Conservation (phyloP, 805 yeast species). For the Ogataea trehalophila region DNA sequence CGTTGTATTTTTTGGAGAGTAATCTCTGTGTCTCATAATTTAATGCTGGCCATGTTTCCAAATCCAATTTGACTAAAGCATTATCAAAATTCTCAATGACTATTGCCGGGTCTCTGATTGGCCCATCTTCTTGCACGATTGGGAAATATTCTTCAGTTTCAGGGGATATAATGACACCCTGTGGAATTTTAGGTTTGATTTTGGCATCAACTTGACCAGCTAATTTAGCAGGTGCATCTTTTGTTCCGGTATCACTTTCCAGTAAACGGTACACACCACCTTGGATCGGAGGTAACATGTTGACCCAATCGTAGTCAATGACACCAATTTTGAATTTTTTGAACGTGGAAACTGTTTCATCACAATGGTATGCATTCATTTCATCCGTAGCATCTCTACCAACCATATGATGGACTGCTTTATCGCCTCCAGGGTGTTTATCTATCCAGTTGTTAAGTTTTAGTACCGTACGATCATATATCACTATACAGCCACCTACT, state of each 20-base stretch:
- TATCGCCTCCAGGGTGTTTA: slow-evolving; percentile 86
- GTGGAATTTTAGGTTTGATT: slow-evolving; percentile 50
- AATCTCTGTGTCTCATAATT: slow-evolving; percentile 62
- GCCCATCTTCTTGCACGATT: slow-evolving; percentile 12
- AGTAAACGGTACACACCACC: slow-evolving; percentile 52
- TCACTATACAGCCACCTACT: slow-evolving; percentile 64
- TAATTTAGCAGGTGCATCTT: slow-evolving; percentile 7
- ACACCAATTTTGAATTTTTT: slow-evolving; percentile 59
- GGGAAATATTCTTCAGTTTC: slow-evolving; percentile 36
- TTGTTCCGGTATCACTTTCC: slow-evolving; percentile 8
- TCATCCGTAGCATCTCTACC: slow-evolving; percentile 92
- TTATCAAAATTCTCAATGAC: slow-evolving; percentile 57
- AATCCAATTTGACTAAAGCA: slow-evolving; percentile 47
- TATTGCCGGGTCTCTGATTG: slow-evolving; percentile 51
- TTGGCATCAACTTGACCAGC: slow-evolving; percentile 40
- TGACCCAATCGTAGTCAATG: slow-evolving; percentile 62
- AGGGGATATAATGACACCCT: slow-evolving; percentile 37
- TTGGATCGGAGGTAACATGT: slow-evolving; percentile 83
- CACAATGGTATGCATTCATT: slow-evolving; percentile 76
- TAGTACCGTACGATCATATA: slow-evolving; percentile 56
- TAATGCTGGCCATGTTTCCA: slow-evolving; percentile 54
- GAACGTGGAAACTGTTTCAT: slow-evolving; percentile 49
- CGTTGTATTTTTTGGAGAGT: slow-evolving; percentile 53
- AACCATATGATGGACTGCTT: slow-evolving; percentile 75
- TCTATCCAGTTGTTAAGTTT: slow-evolving; percentile 67